Conservation (phyloP, 23 red algal genomes). For the Gracilaria vermiculophylla region DNA sequence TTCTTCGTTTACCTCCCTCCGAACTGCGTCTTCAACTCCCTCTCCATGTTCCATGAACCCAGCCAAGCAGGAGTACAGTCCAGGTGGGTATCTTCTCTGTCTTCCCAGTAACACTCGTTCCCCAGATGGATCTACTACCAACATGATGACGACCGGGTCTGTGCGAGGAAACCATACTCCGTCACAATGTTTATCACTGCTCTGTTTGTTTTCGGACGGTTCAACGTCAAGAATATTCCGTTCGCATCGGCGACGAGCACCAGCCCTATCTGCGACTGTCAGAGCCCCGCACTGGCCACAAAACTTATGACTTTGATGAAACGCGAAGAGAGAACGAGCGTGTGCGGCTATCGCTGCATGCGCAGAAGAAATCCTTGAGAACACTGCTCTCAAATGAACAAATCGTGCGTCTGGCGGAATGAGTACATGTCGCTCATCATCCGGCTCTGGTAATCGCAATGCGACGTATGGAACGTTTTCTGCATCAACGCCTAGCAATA, state of each 20-base stretch:
- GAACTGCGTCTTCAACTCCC: slow-evolving; percentile 80
- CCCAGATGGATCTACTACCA: slow-evolving; percentile 39
- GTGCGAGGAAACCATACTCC: slow-evolving; percentile 84
- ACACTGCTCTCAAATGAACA: neutral
- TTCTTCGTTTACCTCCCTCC: slow-evolving; percentile 78
- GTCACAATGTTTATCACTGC: slow-evolving; percentile 11
- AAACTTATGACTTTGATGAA: slow-evolving; percentile 72
- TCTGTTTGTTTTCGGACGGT: neutral
- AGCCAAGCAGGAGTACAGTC: slow-evolving; percentile 72
- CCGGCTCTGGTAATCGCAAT: neutral
- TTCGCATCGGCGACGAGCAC: slow-evolving; percentile 45
- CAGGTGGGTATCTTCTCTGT: slow-evolving; percentile 49
- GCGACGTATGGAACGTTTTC: slow-evolving; percentile 1
- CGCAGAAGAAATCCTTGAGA: neutral
- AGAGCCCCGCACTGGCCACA: slow-evolving; percentile 77
- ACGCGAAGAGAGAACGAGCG: slow-evolving; percentile 73
- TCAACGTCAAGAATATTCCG: slow-evolving; percentile 13
- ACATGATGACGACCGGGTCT: slow-evolving; percentile 83
- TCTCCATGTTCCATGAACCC: slow-evolving; percentile 96
- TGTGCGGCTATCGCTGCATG: slow-evolving; percentile 79
- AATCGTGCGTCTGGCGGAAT: neutral
- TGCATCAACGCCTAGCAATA: neutral
- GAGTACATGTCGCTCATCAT: neutral
- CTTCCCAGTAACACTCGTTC: slow-evolving; percentile 66
- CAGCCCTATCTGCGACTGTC: slow-evolving; percentile 38